phyloP scores from a whole-genome alignment of 2,329 filamentous ascomycete genomes.

The Arthrobotrys pseudoclavata region DNA sequence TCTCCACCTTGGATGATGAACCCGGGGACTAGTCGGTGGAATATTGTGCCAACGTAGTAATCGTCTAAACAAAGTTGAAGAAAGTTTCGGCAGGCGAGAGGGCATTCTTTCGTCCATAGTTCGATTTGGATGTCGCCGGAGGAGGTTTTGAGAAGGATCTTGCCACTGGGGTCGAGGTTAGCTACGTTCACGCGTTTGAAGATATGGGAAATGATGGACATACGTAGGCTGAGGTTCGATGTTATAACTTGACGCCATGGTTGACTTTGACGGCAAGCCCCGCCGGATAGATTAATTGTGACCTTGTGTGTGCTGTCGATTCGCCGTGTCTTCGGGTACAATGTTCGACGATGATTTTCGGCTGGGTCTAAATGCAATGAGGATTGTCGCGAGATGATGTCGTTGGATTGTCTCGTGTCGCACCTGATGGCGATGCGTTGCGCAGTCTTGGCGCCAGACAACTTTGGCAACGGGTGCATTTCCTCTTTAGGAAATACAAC shows the following conservation, averaged over 20 bases:
- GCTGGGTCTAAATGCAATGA: no score
- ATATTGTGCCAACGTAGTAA: slow-evolving; percentile 93
- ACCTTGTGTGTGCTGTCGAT: not conserved
- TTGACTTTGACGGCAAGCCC: not conserved
- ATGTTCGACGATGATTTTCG: not conserved
- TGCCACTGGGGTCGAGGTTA: slow-evolving; percentile 70
- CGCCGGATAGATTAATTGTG: not conserved
- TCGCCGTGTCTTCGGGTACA: not conserved
- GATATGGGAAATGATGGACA: not conserved
- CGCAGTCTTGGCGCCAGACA: not conserved
- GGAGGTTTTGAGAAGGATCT: slow-evolving; percentile 90
- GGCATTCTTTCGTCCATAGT: slow-evolving; percentile 94
- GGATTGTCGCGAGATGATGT: not conserved
- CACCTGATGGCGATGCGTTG: not conserved
- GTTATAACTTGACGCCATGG: slow-evolving; percentile 57
- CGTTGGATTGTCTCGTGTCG: not conserved
- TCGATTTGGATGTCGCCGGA: slow-evolving; percentile 90
- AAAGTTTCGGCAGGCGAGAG: slow-evolving; percentile 93
- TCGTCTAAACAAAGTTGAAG: slow-evolving; percentile 93
- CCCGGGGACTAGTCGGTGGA: slow-evolving; percentile 90
- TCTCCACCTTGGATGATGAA: slow-evolving; percentile 97
- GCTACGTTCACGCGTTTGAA: slow-evolving; percentile 9
- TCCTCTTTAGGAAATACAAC: slow-evolving; percentile 44
- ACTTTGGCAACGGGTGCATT: slow-evolving; percentile 9
- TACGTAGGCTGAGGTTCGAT: slow-evolving; percentile 57